These are phyloP conservation scores for Candida golubevii DNA, from an alignment of 805 yeast genomes.

Conservation along the genomic window DNA sequence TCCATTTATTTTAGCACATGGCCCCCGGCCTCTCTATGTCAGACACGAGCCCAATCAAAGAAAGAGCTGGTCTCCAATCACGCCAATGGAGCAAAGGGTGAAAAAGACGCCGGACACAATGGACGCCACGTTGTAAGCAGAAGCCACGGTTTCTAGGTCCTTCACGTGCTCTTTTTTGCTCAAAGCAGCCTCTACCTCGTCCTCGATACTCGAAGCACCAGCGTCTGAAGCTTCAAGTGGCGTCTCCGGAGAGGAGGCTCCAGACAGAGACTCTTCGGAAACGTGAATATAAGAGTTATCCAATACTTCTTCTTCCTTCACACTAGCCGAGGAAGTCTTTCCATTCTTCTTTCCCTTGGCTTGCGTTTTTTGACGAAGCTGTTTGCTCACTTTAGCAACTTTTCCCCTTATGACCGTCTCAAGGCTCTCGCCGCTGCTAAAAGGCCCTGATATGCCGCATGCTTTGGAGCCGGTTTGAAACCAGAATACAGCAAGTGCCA, in stretches of 20 bases:
- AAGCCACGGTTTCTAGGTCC: slow-evolving; percentile 30
- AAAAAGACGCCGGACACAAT: slow-evolving; percentile 44
- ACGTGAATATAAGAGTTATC: slow-evolving; percentile 41
- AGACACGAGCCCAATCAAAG: neutral
- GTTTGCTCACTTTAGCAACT: neutral
- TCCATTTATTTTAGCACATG: too few relatives aligned
- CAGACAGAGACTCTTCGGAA: slow-evolving; percentile 31
- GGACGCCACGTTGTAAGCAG: slow-evolving; percentile 39
- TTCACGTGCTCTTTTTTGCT: slow-evolving; percentile 32
- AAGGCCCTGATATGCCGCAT: slow-evolving; percentile 5
- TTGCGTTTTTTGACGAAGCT: neutral
- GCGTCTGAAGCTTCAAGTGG: slow-evolving; percentile 17
- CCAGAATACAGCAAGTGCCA: slow-evolving; percentile 23
- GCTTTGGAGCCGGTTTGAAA: slow-evolving; percentile 10
- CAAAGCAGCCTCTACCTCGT: slow-evolving; percentile 41
- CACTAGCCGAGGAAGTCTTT: neutral
- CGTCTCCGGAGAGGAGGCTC: slow-evolving; percentile 26
- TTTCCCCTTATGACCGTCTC: neutral
- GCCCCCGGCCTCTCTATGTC: too few relatives aligned
- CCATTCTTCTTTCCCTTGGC: neutral
- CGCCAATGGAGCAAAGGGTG: slow-evolving; percentile 49
- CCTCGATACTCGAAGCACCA: slow-evolving; percentile 26
- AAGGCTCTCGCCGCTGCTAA: slow-evolving; percentile 1
- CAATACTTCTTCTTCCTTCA: slow-evolving; percentile 21
- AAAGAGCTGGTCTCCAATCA: slow-evolving; percentile 46